Evolutionary conservation across 75 land plant genomes (phyloP), one percentile per base, ranked within the genome.

Genomic region (Cryptomeria japonica): DNA sequence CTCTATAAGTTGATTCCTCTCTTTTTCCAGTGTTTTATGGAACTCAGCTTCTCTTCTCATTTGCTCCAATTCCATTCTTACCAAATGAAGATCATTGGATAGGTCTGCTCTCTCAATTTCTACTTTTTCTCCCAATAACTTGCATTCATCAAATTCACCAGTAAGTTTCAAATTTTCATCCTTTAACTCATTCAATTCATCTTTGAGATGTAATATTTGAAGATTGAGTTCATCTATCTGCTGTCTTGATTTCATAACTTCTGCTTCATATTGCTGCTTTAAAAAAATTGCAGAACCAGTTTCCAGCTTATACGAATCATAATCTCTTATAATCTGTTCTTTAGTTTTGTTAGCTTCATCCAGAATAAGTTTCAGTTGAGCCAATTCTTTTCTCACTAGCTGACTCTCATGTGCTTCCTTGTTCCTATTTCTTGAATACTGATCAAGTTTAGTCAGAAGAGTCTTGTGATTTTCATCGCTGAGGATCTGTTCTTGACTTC

Each of bases 91-190:
- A 36, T 78, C 85, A 80, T 41, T 38, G 37, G 64, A 83, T 83
- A 93, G 80, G 55, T 19, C 87, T 83, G 85, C 76, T 85, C 88
- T 91, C 86, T 89, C 90, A 6, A 37, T 25, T 47, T 84, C 77
- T 13, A 89, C 53, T 64, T 53, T 86, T 34, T 42, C 61, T 53
- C 90, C 58, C 73, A 68, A 84, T 58, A 41, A 86, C 87, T 83
- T 90, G 88, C 86, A 91, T 72, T 86, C 77, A 53, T 89, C 90
- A 31, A 95, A 64, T 39, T 94, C 93, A 28, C 32, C 80, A 37
- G 86, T 86, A 41, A 88, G 34, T 34, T 58, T 86, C 16, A 73
- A 61, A 15, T 83, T 86, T 47, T 87, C 80, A n/a, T 80, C 73
- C 41, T 80, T 78, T 39, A 70, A 34, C 28, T 68, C 14, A 38